Evolutionary conservation across 495 filamentous ascomycete genomes (phyloP), one percentile per base, ranked within the genome.

Genomic region (Xylaria nigripes): DNA sequence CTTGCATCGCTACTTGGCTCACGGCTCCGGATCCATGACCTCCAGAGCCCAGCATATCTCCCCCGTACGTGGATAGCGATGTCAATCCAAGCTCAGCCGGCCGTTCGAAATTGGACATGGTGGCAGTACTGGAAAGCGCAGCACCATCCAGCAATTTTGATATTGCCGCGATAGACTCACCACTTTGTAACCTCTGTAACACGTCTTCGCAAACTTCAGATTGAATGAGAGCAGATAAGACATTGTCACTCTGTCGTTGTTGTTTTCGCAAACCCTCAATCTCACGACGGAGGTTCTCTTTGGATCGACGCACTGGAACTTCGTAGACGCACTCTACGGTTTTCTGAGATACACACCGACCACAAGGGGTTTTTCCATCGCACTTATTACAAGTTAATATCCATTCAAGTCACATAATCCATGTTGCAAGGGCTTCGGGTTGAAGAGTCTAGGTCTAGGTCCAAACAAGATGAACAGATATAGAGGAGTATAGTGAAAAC

Each of bases 251-350:
- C 8, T 67, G 68, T 24, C 68, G 70, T 50, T 76, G 72, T 25
- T 75, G 69, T 8, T 60, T 70, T 22, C 72, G 70, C n/a, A 81
- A 67, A 8, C 63, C 59, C 23, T 80, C 77, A 54, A 79, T 76
- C 46, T 80, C 76, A 59, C 67, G 53, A 25, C 78, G 72, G 18
- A 81, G 61, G n/a, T 68, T 68, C 38, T 79, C 78, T 49, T 81
- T 81, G 12, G 73, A 77, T 45, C 78, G 77, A 41, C 76, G 71
- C 3, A 80, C 73, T 0, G 77, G 77, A 0, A 77, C 56, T 46
- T 81, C 76, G 64, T 81, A 81, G 32, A 73, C 49, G 40, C 78
- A 81, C 29, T 78, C 71, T 27, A 70, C 62, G 38, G 73, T 70
- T 41, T 74, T 74, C 29, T 78, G 76, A 0, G 62, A 41, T 42